Conservation (phyloP, 2,329 filamentous ascomycete genomes). For the Trichoderma atrobrunneum region DNA sequence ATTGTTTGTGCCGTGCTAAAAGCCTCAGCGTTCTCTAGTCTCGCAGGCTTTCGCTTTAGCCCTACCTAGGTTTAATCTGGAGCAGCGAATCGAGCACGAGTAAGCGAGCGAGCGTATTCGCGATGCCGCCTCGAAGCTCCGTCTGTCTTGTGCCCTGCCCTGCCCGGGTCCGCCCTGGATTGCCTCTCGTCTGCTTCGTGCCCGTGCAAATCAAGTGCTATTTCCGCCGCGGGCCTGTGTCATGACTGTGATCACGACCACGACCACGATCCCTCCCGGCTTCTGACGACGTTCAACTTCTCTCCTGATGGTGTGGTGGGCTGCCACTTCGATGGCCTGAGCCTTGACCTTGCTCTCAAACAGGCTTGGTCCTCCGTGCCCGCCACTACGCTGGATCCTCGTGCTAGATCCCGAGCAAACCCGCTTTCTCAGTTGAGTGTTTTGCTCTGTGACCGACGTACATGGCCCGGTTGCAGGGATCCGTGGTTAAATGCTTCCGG, state of each 20-base stretch:
- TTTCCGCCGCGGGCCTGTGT: neutral
- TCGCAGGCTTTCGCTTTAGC: neutral
- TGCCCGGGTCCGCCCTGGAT: neutral
- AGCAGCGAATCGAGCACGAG: neutral
- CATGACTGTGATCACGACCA: neutral
- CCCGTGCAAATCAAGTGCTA: neutral
- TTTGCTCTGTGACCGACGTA: neutral
- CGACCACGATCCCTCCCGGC: neutral
- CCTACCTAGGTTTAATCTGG: conserved; percentile 2
- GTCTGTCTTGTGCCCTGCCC: neutral
- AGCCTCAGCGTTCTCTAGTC: conserved; percentile 10
- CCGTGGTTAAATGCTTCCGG: conserved; percentile 15
- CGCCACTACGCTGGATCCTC: conserved; percentile 4
- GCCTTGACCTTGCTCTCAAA: conserved; percentile 19
- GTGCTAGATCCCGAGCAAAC: conserved; percentile 20
- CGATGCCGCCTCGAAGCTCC: neutral
- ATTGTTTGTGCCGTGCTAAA: conserved; percentile 10
- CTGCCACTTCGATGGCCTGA: conserved; percentile 10
- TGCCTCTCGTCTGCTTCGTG: neutral
- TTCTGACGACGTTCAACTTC: conserved; percentile 17
- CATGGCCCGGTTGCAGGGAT: conserved; percentile 6
- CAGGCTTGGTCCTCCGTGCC: conserved; percentile 19
- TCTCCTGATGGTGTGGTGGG: conserved; percentile 16
- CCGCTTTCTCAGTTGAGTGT: conserved; percentile 7
- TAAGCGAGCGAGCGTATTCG: neutral